Base-by-base conservation (phyloP, 306 rosid genomes). In the Dalbergia cochinchinensis region DNA sequence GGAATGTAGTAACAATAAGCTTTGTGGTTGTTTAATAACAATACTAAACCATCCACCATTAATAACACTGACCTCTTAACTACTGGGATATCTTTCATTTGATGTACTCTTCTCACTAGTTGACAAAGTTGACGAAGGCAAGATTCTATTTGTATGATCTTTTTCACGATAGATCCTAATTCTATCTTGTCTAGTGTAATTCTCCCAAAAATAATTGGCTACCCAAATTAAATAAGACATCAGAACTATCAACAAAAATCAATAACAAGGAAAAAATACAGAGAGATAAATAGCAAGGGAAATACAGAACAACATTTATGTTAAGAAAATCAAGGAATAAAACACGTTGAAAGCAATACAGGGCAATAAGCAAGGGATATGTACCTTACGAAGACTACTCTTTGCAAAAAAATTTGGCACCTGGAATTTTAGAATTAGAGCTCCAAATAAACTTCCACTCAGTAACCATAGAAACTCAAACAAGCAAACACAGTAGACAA, bases 301-400 rank as follows among this genome's bases (percentile, higher is more conserved):
- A 48, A 59, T 59, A 75, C 16, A 75, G 41, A 79, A 60, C 11
- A 39, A 37, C 22, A 69, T 64, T 50, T 45, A 47, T 19, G 48
- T 71, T 42, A 35, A 61, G 67, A 63, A 69, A 82, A 31, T 14
- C 54, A 16, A 8, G 42, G 34, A 67, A 67, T 48, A 59, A 74
- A 63, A 64, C 26, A 37, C 7, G 9, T 59, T 51, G 31, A 69
- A 66, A 73, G 45, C 76, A 55, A 41, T 31, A 67, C 54, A 45
- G 48, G 50, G 81, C 63, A 47, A 42, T 78, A 69, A 31, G 67
- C 50, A 82, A 71, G 60, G 54, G 8, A 65, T 45, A 53, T 51
- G 51, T 86, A 92, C 99, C 99, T 92, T 95, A 69, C 85, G 97
- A 75, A 85, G 91, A 65, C 97, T 86, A 65, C 80, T 77, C 83